These are phyloP conservation scores for Podospora pseudoanserina DNA, from an alignment of 495 filamentous ascomycete species.

Conservation along the genomic window DNA sequence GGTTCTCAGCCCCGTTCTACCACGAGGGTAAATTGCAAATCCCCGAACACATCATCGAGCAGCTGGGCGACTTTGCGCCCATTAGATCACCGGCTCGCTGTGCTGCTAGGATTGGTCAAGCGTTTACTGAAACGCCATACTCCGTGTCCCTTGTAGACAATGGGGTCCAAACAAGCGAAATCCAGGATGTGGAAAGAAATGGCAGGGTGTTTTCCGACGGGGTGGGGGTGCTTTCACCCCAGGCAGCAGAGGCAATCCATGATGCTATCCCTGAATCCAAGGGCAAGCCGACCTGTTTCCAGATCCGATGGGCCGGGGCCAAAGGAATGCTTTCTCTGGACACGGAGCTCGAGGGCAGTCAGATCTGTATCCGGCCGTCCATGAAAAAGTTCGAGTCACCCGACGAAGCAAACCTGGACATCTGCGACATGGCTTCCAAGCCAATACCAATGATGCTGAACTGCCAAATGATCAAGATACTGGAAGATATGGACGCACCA, in stretches of 20 bases:
- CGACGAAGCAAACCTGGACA: constrained; percentile 58
- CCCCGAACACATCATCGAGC: constrained; percentile 51
- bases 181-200: constrained; percentile 42
- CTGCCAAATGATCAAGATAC: constrained; percentile 73
- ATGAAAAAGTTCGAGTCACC: constrained; percentile 74
- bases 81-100: constrained; percentile 69
- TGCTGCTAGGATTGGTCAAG: constrained; percentile 78
- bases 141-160: constrained; percentile 40
- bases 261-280: constrained; percentile 40
- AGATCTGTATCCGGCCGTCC: constrained; percentile 58
- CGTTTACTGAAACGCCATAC: constrained; percentile 72
- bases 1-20: constrained; percentile 71
- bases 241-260: constrained; percentile 53
- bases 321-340: constrained; percentile 76
- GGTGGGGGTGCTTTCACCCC: constrained; percentile 64
- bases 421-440: constrained; percentile 63
- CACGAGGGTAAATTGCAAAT: constrained; percentile 42
- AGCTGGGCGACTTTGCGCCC: constrained; percentile 60
- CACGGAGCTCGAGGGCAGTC: constrained; percentile 47
- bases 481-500: constrained; percentile 65
- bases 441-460: constrained; percentile 70
- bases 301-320: constrained; percentile 66
- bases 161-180: constrained; percentile 32
- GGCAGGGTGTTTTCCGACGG: constrained; percentile 72
- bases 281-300: constrained; percentile 58